Base-by-base conservation (phyloP, 345 rosid species). In the Populus simonii region DNA sequence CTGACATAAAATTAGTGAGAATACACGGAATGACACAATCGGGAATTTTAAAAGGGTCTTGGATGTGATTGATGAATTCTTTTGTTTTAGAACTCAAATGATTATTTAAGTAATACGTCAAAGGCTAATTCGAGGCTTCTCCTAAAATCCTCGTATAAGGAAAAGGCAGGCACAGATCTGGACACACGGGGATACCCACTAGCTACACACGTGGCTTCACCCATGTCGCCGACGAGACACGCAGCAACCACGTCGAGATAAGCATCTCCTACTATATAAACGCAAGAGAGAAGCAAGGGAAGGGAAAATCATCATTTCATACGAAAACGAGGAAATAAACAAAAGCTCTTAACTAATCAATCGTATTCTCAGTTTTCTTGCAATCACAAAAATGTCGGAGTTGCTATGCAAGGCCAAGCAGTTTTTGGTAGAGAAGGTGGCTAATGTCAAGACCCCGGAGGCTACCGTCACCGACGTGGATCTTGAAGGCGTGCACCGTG, bases 371-470 rank as follows among this genome's bases (percentile, higher is more conserved):
- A 12, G 22, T 41, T 7, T 9, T 43, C 18, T 29, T 11, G 12
- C 12, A 9, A 39, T 22, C 12, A 35, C 31, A 35, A 47, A 23
- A 47, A 80, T 80, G 78, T 4, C 65, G 27, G 15, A 74, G 59
- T 70, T 79, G 41, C 3, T 79, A 20, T 55, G 31, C 74, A 91
- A 89, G 87, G 98, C 98, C 2, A 96, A 93, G 85, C 82, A 87
- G 41, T 93, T 85, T 43, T 83, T 96, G 76, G 86, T 88, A 27
- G 97, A 91, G 78, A 92, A 92, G 85, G 83, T 93, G n/a, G 80
- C 91, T 20, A 79, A 83, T 80, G 66, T 92, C 3, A 82, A 86
- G 83, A 92, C 82, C 76, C 99, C 99, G 62, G 97, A 93, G 87
- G 94, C 97, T 8, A 73, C 75, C 80, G 80, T 96, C 5, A 78